These are phyloP conservation scores for Tylopilus balloui DNA, from an alignment of 768 basidiomycete species.

Conservation along the genomic window DNA sequence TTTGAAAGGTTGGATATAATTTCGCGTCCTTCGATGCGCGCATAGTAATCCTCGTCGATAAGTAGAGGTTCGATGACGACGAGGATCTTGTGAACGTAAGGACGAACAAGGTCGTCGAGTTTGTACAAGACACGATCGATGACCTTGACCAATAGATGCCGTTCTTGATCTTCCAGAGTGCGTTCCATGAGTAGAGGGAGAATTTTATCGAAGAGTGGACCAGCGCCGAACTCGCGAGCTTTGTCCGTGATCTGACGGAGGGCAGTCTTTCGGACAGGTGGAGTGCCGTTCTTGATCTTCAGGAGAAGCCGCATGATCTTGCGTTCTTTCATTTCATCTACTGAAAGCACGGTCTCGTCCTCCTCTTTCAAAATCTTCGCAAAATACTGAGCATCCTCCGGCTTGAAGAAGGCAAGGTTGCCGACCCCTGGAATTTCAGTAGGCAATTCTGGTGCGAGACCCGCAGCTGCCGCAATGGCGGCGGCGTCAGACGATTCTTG, in stretches of 20 bases:
- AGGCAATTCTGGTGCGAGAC: constrained; percentile 87
- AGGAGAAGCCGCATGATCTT: constrained; percentile 98
- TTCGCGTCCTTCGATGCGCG: constrained; percentile 96
- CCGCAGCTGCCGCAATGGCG: constrained; percentile 83
- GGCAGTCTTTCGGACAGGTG: constrained; percentile 96
- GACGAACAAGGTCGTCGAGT: constrained; percentile 96
- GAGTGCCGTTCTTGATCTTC: constrained; percentile 99
- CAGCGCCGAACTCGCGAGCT: constrained; percentile 96
- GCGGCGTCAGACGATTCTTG: constrained; percentile 93
- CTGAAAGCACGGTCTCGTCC: constrained; percentile 86
- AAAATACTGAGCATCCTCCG: constrained; percentile 97
- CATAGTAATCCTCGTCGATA: constrained; percentile 97
- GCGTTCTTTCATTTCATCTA: constrained; percentile 99
- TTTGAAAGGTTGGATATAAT: constrained; percentile 99
- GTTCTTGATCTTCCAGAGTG: constrained; percentile 96
- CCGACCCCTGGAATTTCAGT: constrained; percentile 99
- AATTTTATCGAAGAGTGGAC: constrained; percentile 97
- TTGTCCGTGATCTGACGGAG: constrained; percentile 98
- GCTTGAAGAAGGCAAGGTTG: constrained; percentile 95
- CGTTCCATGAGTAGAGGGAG: constrained; percentile 97
- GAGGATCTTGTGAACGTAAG: constrained; percentile 98
- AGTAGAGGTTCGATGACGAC: constrained; percentile 99
- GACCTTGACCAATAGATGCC: constrained; percentile 96
- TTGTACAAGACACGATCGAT: constrained; percentile 99
- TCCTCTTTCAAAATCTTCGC: constrained; percentile 94